phyloP scores from a whole-genome alignment of 805 yeast species.

The Wickerhamiella musiphila region DNA sequence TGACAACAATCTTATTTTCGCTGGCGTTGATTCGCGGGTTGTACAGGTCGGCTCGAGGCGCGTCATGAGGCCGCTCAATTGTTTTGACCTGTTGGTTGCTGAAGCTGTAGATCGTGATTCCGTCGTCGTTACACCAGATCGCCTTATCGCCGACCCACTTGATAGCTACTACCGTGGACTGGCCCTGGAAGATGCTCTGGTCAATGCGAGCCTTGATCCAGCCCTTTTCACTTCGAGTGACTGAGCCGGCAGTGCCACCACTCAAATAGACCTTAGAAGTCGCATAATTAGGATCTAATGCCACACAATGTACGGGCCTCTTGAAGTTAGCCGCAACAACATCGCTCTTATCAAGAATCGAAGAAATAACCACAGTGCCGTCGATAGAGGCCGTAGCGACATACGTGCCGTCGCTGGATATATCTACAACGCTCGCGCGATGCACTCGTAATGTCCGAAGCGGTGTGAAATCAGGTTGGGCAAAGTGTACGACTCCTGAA shows the following conservation, averaged over 20 bases:
- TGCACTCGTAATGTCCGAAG: constrained; percentile 70
- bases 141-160: constrained; percentile 39
- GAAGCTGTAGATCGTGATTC: constrained; percentile 50
- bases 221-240: constrained; percentile 52
- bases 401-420: constrained; percentile 47
- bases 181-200: constrained; percentile 30
- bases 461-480: constrained; percentile 38
- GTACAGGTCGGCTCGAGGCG: constrained; percentile 55
- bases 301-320: constrained; percentile 77
- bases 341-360: constrained; percentile 42
- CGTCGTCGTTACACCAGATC: constrained; percentile 72
- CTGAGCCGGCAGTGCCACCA: constrained; percentile 83
- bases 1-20: constrained; percentile 55
- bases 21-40: constrained; percentile 53
- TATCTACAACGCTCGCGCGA: constrained; percentile 61
- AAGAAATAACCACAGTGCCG: constrained; percentile 76
- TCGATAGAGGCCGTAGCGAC: constrained; percentile 87
- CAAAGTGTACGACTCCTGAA: constrained; percentile 61
- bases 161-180: constrained; percentile 42
- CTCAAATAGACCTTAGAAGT: constrained; percentile 51
- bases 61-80: constrained; percentile 38
- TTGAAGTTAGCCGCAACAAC: constrained; percentile 64
- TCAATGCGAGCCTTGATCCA: constrained; percentile 83
- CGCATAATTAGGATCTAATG: constrained; percentile 52
- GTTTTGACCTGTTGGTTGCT: constrained; percentile 32